Evolutionary conservation across 2,329 filamentous ascomycete species (phyloP), one percentile per base, ranked within the genome.

Genomic region (Botrytis hyacinthi): DNA sequence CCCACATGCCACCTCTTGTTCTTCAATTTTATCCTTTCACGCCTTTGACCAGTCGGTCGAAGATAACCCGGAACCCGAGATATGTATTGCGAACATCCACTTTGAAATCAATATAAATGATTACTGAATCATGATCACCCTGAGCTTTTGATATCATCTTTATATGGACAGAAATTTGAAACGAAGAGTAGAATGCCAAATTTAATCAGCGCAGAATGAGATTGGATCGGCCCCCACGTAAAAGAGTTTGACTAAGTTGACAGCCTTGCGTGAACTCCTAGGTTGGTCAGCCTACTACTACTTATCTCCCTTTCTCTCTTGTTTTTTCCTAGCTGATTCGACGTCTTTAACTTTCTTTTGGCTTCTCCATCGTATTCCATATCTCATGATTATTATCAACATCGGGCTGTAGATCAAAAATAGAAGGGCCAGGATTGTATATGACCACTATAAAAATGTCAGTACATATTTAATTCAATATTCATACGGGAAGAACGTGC

Each of bases 391-490:
- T 29, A 57, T 57, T 9, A 57, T 57, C 51, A 57, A 29, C 16
- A 57, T 4, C 26, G 51, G 51, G 14, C 51, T 29, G 51, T 57
- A 29, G 51, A 57, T 57, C n/a, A 57, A 12, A 29, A 57, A 57
- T 9, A 57, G n/a, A 29, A 57, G 51, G 14, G 51, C 51, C n/a
- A 57, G n/a, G 3, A 89, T 76, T 0, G 84, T 86, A 73, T 86
- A 88, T 0, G 86, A 83, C 83, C 87, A 87, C 63, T 67, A 14
- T 37, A 4, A 37, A 18, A 51, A n/a, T 35, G 44, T 67, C 26
- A 67, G 42, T 26, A 32, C 42, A 67, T 67, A 26, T 67, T 40
- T 7, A 3, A 60, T 37, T 6, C 59, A 40, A 18, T 9, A 57
- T 8, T 57, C 51, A 16, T n/a, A 18, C 8, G 51, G 8, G 35